These are phyloP conservation scores for Trypanosoma congolense DNA, from an alignment of 208 protist species.

Conservation along the genomic window DNA sequence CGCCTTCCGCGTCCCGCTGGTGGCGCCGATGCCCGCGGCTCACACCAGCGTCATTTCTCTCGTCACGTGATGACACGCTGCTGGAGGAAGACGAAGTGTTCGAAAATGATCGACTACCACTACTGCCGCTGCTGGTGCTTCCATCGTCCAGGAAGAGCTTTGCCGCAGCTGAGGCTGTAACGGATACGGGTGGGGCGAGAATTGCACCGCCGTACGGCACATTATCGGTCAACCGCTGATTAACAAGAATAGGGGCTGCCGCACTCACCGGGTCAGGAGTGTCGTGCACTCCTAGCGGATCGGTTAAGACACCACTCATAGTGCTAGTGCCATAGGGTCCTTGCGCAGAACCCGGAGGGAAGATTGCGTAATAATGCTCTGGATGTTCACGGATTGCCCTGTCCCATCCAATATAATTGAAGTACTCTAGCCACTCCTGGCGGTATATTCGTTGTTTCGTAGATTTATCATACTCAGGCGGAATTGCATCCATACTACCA, in stretches of 20 bases:
- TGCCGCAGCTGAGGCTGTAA: conserved; percentile 5
- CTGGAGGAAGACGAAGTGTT: conserved; percentile 10
- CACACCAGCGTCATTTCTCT: conserved; percentile 5
- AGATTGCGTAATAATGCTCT: conserved; percentile 55
- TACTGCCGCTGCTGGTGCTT: conserved; percentile 10
- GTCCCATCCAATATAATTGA: conserved; percentile 75
- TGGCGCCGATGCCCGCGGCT: conserved; percentile 14
- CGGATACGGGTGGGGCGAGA: conserved; percentile 4
- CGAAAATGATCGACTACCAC: not conserved
- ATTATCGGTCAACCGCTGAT: not conserved
- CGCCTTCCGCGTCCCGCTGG: conserved; percentile 10
- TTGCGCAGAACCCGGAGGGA: conserved; percentile 18
- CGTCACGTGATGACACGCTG: conserved; percentile 3
- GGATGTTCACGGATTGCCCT: conserved; percentile 49
- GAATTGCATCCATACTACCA: conserved; percentile 58
- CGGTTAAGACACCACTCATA: not conserved
- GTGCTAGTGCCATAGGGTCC: not conserved
- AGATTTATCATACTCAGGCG: conserved; percentile 68
- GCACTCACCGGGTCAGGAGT: conserved; percentile 1
- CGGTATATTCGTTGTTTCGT: conserved; percentile 74
- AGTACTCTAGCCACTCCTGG: conserved; percentile 86
- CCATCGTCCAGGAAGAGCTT: conserved; percentile 17
- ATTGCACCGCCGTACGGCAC: not conserved
- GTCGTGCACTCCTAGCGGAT: not conserved
- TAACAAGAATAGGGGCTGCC: conserved; percentile 7